phyloP scores from a whole-genome alignment of 495 filamentous ascomycete genomes.

The Penicillium odoratum region DNA sequence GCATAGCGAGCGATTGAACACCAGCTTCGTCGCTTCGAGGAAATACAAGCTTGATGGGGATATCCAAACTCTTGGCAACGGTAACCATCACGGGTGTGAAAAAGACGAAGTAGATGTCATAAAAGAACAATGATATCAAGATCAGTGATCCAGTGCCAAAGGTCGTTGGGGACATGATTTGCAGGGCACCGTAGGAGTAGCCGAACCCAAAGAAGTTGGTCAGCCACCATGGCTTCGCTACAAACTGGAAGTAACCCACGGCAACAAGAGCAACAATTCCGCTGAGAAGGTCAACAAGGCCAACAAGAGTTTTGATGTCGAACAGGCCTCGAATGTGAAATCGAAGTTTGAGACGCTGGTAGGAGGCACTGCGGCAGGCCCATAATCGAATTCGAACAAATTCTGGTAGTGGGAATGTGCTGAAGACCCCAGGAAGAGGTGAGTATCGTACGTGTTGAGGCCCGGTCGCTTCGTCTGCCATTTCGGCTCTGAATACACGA shows the following conservation, averaged over 20 bases:
- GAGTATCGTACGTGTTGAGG: slow-evolving; percentile 25
- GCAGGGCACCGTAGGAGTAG: slow-evolving; percentile 78
- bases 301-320: slow-evolving; percentile 46
- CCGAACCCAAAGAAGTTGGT: slow-evolving; percentile 86
- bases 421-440: slow-evolving; percentile 54
- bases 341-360: slow-evolving; percentile 49
- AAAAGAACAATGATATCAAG: slow-evolving; percentile 78
- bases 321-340: slow-evolving; percentile 45
- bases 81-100: slow-evolving; percentile 97
- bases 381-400: slow-evolving; percentile 41
- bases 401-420: slow-evolving; percentile 42
- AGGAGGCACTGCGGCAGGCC: slow-evolving; percentile 44
- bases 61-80: slow-evolving; percentile 85
- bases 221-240: slow-evolving; percentile 72
- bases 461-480: slow-evolving; percentile 13
- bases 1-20: slow-evolving; percentile 65
- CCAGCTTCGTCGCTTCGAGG: slow-evolving; percentile 58
- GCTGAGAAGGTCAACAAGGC: slow-evolving; percentile 59
- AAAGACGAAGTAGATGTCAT: slow-evolving; percentile 97
- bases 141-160: slow-evolving; percentile 81
- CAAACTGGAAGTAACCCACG: slow-evolving; percentile 68
- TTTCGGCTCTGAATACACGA: slow-evolving; percentile 25
- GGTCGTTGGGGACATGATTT: slow-evolving; percentile 86
- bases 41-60: slow-evolving; percentile 91
- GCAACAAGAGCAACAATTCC: slow-evolving; percentile 56